These are phyloP conservation scores for Canavalia ensiformis DNA, from an alignment of 306 rosid genomes.

Conservation along the genomic window DNA sequence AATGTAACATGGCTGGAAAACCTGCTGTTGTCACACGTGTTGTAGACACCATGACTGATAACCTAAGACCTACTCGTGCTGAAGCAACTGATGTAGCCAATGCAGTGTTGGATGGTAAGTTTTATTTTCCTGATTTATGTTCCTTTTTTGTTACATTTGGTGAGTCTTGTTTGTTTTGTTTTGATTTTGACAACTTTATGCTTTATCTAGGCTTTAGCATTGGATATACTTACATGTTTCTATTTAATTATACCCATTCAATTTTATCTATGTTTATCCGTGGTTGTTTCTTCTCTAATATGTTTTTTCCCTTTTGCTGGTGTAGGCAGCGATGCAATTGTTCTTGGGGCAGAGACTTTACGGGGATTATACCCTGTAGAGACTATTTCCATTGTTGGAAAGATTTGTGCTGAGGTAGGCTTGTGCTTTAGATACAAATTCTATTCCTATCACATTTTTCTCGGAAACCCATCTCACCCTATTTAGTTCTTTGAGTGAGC, in stretches of 20 bases:
- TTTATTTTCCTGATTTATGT: slow-evolving; percentile 5
- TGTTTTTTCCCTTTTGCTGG: slow-evolving; percentile 8
- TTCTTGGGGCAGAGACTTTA: slow-evolving; percentile 93
- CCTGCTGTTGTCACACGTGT: slow-evolving; percentile 98
- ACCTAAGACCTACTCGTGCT: slow-evolving; percentile 96
- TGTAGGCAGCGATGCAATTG: slow-evolving; percentile 93
- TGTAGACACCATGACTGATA: slow-evolving; percentile 95
- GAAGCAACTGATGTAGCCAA: slow-evolving; percentile 98
- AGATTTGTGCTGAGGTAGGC: slow-evolving; percentile 85
- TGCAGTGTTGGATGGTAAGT: slow-evolving; percentile 87
- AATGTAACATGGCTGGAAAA: slow-evolving; percentile 96
- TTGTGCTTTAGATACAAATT: slow-evolving; percentile 11
- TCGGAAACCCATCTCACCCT: not conserved
- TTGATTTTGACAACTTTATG: not conserved
- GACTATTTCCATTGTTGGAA: slow-evolving; percentile 88
- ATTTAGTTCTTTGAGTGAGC: not conserved
- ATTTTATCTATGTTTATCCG: not conserved
- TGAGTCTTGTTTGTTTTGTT: not conserved
- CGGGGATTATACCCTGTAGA: slow-evolving; percentile 92
- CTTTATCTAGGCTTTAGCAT: not conserved
- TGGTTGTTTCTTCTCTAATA: slow-evolving; percentile 14
- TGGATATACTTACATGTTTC: slow-evolving; percentile 19
- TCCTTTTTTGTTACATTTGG: slow-evolving; percentile 13
- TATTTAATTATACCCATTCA: not conserved
- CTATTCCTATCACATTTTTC: not conserved